A percentile compares a stretch with the other conserved stretches of the same genome.
These are phyloP conservation scores for Chlamydomonas schloesseri DNA, from an alignment of 139 green algal genomes.

Conservation along the genomic window DNA sequence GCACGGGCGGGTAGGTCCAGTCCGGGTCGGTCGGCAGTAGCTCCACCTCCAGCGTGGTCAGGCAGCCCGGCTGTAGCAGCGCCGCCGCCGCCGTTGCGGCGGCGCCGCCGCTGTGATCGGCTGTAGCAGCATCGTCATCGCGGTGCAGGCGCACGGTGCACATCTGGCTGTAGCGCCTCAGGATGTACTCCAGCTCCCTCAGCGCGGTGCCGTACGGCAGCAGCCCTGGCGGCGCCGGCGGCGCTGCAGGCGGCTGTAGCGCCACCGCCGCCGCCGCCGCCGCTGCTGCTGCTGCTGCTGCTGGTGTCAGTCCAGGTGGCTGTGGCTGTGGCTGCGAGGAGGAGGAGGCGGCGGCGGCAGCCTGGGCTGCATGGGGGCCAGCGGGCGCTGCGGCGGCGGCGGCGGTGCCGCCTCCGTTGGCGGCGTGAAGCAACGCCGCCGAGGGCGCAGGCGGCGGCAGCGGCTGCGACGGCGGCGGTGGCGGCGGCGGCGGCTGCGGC, in stretches of 20 bases:
- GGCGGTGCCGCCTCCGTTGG: not conserved
- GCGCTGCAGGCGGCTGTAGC: not conserved
- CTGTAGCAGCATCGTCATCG: not conserved
- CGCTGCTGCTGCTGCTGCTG: not conserved
- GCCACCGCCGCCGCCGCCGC: not conserved
- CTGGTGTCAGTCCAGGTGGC: too few relatives aligned
- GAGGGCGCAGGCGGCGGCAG: not conserved
- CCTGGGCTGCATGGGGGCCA: not conserved
- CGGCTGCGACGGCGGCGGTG: not conserved
- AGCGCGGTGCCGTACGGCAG: constrained; percentile 14
- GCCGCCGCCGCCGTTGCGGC: not conserved
- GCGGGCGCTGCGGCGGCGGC: not conserved
- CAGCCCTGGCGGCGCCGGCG: constrained; percentile 15
- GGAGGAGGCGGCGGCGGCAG: too few relatives aligned
- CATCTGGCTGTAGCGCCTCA: constrained; percentile 31
- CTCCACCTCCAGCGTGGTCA: constrained; percentile 43
- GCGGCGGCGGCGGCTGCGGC: not conserved
- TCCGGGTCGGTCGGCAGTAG: constrained; percentile 37
- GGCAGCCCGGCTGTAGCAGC: constrained; percentile 5
- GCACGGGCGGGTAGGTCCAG: constrained; percentile 20
- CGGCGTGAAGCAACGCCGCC: not conserved
- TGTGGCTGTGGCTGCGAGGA: too few relatives aligned
- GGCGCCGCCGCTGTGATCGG: not conserved
- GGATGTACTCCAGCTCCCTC: constrained; percentile 39
- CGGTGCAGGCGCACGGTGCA: not conserved